Conservation (phyloP, 495 filamentous ascomycete genomes). For the Penicillium simplicissimum region DNA sequence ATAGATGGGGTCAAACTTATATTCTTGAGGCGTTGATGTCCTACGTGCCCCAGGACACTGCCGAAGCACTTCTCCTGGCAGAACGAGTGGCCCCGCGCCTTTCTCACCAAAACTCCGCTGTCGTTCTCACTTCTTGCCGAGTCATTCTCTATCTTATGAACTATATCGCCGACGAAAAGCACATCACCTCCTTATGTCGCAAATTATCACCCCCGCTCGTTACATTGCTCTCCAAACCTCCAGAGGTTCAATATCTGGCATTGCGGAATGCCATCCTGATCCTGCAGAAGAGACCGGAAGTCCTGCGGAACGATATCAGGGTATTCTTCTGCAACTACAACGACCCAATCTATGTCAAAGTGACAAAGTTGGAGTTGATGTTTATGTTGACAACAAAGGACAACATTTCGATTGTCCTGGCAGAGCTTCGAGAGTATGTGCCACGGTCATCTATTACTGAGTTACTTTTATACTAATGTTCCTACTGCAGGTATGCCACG, state of each 20-base stretch:
- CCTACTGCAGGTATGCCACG: conserved; percentile 69
- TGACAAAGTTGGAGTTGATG: conserved; percentile 97
- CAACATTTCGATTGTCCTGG: conserved; percentile 94
- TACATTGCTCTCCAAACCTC: conserved; percentile 91
- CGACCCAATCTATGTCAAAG: conserved; percentile 99
- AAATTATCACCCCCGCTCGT: conserved; percentile 96
- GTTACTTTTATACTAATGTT: conserved; percentile 6
- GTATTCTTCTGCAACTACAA: conserved; percentile 99
- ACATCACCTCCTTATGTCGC: conserved; percentile 82
- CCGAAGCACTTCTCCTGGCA: conserved; percentile 84
- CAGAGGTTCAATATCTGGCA: conserved; percentile 96
- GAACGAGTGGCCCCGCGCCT: conserved; percentile 92
- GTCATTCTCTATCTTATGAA: conserved; percentile 99
- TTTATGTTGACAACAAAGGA: conserved; percentile 98
- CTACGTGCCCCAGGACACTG: conserved; percentile 89
- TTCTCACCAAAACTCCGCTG: conserved; percentile 93
- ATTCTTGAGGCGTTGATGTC: conserved; percentile 98
- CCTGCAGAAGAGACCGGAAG: conserved; percentile 88
- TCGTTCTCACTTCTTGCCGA: conserved; percentile 92
- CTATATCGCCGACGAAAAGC: conserved; percentile 93
- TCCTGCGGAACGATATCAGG: conserved; percentile 92
- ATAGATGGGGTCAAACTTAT: conserved; percentile 97
- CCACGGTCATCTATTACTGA: neutral
- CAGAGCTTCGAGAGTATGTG: conserved; percentile 82
- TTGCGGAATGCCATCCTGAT: conserved; percentile 93